Percentiles rank a stretch among this genome's conserved stretches.
Conservation (phyloP, 306 rosid species). For the Bauhinia variegata region DNA sequence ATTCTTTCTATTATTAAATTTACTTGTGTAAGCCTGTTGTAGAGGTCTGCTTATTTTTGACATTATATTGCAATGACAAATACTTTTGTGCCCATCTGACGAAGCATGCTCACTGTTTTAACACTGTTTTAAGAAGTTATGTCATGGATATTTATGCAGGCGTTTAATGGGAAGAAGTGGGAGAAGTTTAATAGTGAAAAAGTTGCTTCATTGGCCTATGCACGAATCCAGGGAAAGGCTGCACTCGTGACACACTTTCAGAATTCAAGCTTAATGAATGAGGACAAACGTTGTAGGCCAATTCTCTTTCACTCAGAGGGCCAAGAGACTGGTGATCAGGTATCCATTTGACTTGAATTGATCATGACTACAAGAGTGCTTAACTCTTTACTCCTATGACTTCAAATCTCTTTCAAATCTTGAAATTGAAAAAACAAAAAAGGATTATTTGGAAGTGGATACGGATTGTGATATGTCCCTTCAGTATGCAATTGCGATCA, state of each 20-base stretch:
- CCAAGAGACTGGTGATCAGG: conserved; percentile 77
- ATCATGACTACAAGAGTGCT: conserved; percentile 2
- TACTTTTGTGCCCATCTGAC: conserved; percentile 1
- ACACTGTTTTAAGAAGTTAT: conserved; percentile 6
- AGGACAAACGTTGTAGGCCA: conserved; percentile 92
- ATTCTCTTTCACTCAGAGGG: conserved; percentile 91
- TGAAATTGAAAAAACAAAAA: neutral
- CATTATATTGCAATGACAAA: neutral
- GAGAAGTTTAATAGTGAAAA: conserved; percentile 91
- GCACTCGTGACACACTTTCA: conserved; percentile 94
- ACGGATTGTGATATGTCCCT: neutral
- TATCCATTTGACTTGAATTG: conserved; percentile 35
- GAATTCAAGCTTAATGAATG: conserved; percentile 91
- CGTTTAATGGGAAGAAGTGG: conserved; percentile 93
- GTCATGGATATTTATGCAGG: conserved; percentile 50
- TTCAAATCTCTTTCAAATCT: conserved; percentile 1
- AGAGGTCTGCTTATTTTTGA: conserved; percentile 19
- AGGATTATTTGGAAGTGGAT: neutral
- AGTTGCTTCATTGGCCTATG: conserved; percentile 92
- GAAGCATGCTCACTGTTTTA: neutral
- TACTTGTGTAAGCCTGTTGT: conserved; percentile 7
- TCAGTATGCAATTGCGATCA: neutral
- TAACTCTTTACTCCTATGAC: neutral
- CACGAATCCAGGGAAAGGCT: conserved; percentile 90
- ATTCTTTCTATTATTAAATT: conserved; percentile 1